Conservation (phyloP, 2,329 filamentous ascomycete genomes). For the Fusarium camptoceras region DNA sequence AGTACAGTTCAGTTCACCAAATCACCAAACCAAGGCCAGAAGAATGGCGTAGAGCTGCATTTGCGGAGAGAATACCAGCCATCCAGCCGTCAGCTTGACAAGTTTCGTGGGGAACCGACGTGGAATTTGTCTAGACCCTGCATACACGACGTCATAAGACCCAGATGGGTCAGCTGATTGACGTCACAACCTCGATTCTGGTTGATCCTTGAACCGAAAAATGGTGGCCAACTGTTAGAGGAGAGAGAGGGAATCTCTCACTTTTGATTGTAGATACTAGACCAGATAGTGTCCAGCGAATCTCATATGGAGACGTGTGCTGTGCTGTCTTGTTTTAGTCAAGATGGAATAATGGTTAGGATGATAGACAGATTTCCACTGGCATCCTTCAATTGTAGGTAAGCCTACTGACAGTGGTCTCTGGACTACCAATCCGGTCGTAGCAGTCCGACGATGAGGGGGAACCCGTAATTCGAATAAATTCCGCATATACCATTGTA, state of each 20-base stretch:
- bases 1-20: slow-evolving; percentile 16
- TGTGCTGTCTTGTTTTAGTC: neutral
- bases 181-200: slow-evolving; percentile 36
- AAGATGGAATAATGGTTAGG: slow-evolving; percentile 15
- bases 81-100: slow-evolving; percentile 19
- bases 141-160: slow-evolving; percentile 43
- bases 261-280: neutral
- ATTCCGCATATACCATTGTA: neutral
- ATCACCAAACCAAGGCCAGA: slow-evolving; percentile 26
- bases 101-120: slow-evolving; percentile 28
- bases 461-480: too few relatives aligned
- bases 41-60: slow-evolving; percentile 45
- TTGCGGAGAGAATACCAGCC: slow-evolving; percentile 15
- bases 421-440: neutral
- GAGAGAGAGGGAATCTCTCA: neutral
- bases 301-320: slow-evolving; percentile 32
- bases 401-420: neutral
- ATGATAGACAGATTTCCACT: neutral
- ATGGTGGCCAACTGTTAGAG: slow-evolving; percentile 1
- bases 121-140: slow-evolving; percentile 39
- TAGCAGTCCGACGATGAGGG: neutral
- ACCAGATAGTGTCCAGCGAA: slow-evolving; percentile 14
- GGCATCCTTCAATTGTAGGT: neutral
- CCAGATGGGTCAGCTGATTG: slow-evolving; percentile 33
- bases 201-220: neutral